These are phyloP conservation scores for Arthrobotrys entomopaga DNA, from an alignment of 2,329 filamentous ascomycete genomes.

Conservation along the genomic window DNA sequence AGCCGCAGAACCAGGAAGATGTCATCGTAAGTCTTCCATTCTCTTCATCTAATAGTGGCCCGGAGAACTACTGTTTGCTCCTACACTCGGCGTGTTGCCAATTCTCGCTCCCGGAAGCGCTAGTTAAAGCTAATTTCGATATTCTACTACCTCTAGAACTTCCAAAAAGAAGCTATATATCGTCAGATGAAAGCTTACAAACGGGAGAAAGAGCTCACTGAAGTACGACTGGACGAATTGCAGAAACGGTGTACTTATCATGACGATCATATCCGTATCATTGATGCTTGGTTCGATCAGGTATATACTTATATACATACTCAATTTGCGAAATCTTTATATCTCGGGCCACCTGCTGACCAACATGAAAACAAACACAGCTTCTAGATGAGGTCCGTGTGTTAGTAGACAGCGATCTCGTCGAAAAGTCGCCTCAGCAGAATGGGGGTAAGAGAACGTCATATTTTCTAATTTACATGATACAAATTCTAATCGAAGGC, in stretches of 20 bases:
- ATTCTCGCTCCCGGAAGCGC: too few relatives aligned
- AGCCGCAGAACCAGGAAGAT: constrained; percentile 59
- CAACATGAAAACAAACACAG: constrained; percentile 62
- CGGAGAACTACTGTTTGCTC: too few relatives aligned
- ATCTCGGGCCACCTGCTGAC: not conserved
- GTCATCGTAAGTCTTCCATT: constrained; percentile 59
- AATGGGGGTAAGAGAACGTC: constrained; percentile 62
- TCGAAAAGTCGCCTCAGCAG: constrained; percentile 63
- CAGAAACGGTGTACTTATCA: constrained; percentile 82
- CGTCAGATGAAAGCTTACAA: constrained; percentile 99
- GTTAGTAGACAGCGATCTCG: constrained; percentile 65
- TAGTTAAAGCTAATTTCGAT: too few relatives aligned
- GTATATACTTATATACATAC: constrained; percentile 65
- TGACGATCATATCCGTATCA: constrained; percentile 88
- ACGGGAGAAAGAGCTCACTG: constrained; percentile 82
- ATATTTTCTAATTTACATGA: constrained; percentile 61
- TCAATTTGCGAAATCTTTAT: not conserved
- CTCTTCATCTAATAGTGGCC: not conserved
- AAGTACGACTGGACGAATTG: constrained; percentile 81
- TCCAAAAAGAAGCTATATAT: constrained; percentile 94
- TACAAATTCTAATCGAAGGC: constrained; percentile 27
- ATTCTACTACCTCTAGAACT: constrained; percentile 69
- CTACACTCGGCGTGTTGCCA: too few relatives aligned
- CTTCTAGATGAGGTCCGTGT: constrained; percentile 73
- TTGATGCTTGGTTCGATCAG: constrained; percentile 95